Evolutionary conservation across 208 protist species (phyloP).

Genomic region (Leishmania braziliensis): DNA sequence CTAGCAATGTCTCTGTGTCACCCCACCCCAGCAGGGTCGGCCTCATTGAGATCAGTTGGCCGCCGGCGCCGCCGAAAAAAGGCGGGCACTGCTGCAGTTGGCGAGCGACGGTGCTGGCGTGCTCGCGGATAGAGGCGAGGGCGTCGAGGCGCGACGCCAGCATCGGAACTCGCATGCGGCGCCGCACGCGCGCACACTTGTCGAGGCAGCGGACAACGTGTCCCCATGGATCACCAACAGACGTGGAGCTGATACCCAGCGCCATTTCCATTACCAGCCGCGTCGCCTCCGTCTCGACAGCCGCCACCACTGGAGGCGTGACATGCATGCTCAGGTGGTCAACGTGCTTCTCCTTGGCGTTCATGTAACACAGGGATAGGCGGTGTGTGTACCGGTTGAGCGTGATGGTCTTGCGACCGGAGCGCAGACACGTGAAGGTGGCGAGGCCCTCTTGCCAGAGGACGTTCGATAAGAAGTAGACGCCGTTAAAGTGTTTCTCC

Average conservation of each 20-base stretch:
- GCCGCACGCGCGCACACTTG: conserved; percentile 61
- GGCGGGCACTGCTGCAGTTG: conserved; percentile 15
- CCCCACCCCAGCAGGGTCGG: conserved; percentile 61
- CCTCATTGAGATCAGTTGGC: conserved; percentile 6
- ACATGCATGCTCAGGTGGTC: conserved; percentile 38
- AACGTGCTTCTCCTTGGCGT: conserved; percentile 42
- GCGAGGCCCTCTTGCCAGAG: conserved; percentile 44
- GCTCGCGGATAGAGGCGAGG: conserved; percentile 67
- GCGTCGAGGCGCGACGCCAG: conserved; percentile 74
- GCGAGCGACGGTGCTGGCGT: neutral
- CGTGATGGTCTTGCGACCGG: conserved; percentile 73
- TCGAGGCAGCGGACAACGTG: conserved; percentile 62
- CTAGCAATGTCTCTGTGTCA: conserved; percentile 60
- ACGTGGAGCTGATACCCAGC: conserved; percentile 5
- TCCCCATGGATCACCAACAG: conserved; percentile 47
- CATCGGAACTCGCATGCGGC: conserved; percentile 83
- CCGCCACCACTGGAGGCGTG: conserved; percentile 47
- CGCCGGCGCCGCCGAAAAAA: neutral
- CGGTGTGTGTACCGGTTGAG: conserved; percentile 42
- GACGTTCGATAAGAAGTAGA: conserved; percentile 64
- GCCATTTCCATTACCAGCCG: conserved; percentile 52
- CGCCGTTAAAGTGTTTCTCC: conserved; percentile 66
- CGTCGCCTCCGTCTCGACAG: conserved; percentile 53
- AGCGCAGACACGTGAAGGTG: conserved; percentile 69
- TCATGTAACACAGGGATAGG: conserved; percentile 56